phyloP scores from a whole-genome alignment of 768 basidiomycete genomes.

The Termitomyces sp. region DNA sequence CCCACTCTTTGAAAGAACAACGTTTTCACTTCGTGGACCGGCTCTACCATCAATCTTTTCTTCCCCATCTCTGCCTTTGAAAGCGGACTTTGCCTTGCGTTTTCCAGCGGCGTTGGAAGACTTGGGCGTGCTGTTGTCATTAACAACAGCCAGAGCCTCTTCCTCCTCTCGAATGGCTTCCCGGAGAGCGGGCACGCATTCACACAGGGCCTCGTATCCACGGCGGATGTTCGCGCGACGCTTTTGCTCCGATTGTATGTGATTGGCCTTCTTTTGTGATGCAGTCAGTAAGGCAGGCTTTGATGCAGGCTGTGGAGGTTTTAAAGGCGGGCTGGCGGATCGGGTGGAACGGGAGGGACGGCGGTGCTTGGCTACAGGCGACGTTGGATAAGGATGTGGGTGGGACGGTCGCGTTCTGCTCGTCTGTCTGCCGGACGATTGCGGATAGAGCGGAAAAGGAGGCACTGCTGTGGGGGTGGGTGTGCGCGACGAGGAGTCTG shows the following conservation, averaged over 20 bases:
- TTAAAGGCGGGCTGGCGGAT: constrained; percentile 6
- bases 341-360: constrained; percentile 8
- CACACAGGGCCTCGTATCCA: constrained; percentile 87
- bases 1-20: constrained; percentile 86
- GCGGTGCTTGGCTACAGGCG: constrained; percentile 10
- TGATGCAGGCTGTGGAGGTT: constrained; percentile 13
- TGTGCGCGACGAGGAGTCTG: constrained; percentile 22
- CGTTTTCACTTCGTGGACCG: constrained; percentile 87
- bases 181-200: constrained; percentile 74
- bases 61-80: constrained; percentile 41
- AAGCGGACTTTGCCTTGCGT: constrained; percentile 46
- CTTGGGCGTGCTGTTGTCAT: constrained; percentile 19
- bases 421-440: constrained; percentile 10
- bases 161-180: constrained; percentile 82
- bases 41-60: constrained; percentile 77
- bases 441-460: constrained; percentile 15
- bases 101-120: constrained; percentile 24
- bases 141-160: constrained; percentile 35
- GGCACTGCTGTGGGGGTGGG: constrained; percentile 20
- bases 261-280: constrained; percentile 89
- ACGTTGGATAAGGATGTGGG: constrained; percentile 18
- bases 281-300: constrained; percentile 64
- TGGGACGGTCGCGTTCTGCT: constrained; percentile 14
- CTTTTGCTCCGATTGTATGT: constrained; percentile 93
- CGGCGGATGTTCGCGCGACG: constrained; percentile 86